A percentile compares a stretch with the other conserved stretches of the same genome.
Conservation (phyloP, 2,329 filamentous ascomycete genomes). For the Cladosporium oxysporum region DNA sequence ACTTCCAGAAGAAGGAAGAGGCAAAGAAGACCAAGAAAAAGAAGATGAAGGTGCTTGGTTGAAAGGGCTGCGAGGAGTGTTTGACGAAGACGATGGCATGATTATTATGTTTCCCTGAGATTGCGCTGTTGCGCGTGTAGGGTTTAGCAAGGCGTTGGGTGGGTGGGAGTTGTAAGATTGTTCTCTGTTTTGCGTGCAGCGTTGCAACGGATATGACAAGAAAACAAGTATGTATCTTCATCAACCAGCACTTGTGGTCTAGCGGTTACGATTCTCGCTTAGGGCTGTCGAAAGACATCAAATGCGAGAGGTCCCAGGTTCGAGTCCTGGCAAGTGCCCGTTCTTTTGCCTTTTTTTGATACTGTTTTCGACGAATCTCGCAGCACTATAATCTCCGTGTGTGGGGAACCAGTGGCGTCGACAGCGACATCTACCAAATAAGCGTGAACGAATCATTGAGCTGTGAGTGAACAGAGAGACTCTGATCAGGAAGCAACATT, state of each 20-base stretch:
- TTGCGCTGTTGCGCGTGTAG: background rate
- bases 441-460: too few species aligned
- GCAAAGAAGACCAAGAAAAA: constrained; percentile 19
- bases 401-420: background rate
- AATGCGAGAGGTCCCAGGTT: constrained; percentile 19
- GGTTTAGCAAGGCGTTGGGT: constrained; percentile 19
- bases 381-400: background rate
- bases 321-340: constrained; percentile 12
- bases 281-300: constrained; percentile 3
- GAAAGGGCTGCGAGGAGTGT: background rate
- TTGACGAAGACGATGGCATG: background rate
- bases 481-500: too few species aligned
- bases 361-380: background rate
- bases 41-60: constrained; percentile 22
- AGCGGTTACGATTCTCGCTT: constrained; percentile 19
- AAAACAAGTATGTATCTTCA: fast-evolving
- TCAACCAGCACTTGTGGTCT: constrained; percentile 9
- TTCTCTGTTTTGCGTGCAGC: too few species aligned
- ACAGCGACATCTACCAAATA: background rate
- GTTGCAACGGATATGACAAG: background rate
- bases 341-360: constrained; percentile 9
- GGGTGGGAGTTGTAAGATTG: background rate
- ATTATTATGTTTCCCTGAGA: background rate
- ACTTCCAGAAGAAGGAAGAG: constrained; percentile 70
- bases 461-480: too few species aligned